Percentiles rank a stretch among this genome's conserved stretches.
These are phyloP conservation scores for Termitomyces sp. DNA, from an alignment of 768 basidiomycete genomes.

Conservation along the genomic window DNA sequence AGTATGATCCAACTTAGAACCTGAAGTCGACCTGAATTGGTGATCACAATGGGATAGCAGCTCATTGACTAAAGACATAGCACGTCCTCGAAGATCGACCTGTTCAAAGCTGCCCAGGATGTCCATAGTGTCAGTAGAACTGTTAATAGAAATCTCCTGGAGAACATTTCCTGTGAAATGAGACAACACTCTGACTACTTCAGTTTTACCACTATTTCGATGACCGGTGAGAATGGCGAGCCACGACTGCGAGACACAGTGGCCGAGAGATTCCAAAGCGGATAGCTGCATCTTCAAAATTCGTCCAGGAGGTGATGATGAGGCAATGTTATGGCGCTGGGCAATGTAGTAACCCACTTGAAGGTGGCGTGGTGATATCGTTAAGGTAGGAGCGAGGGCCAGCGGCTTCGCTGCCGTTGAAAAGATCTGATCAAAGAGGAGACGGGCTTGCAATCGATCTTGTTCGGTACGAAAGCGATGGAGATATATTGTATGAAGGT, in stretches of 20 bases:
- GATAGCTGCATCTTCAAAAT: constrained; percentile 59
- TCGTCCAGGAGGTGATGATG: constrained; percentile 35
- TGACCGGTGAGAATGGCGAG: constrained; percentile 84
- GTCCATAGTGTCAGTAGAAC: constrained; percentile 88
- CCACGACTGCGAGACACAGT: constrained; percentile 74
- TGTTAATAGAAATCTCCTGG: constrained; percentile 73
- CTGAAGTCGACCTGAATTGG: constrained; percentile 27
- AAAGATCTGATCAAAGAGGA: constrained; percentile 53
- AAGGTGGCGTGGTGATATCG: constrained; percentile 40
- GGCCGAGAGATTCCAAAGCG: constrained; percentile 68
- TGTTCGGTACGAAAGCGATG: constrained; percentile 74
- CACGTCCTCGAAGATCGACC: constrained; percentile 49
- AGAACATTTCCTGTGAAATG: constrained; percentile 62
- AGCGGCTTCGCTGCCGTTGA: constrained; percentile 17
- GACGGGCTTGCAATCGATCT: constrained; percentile 53
- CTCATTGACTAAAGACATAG: constrained; percentile 32
- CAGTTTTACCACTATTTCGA: constrained; percentile 73
- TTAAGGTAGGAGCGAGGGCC: constrained; percentile 27
- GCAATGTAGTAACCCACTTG: constrained; percentile 62
- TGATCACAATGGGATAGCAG: constrained; percentile 31
- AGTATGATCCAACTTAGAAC: constrained; percentile 21
- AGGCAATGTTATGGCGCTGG: constrained; percentile 28
- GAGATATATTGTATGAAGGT: constrained; percentile 71
- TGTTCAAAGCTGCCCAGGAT: constrained; percentile 96
- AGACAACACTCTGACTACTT: constrained; percentile 64